Evolutionary conservation across 331 rosid genomes (phyloP), one percentile per base, ranked within the genome.

Genomic region (Malus hybrid): DNA sequence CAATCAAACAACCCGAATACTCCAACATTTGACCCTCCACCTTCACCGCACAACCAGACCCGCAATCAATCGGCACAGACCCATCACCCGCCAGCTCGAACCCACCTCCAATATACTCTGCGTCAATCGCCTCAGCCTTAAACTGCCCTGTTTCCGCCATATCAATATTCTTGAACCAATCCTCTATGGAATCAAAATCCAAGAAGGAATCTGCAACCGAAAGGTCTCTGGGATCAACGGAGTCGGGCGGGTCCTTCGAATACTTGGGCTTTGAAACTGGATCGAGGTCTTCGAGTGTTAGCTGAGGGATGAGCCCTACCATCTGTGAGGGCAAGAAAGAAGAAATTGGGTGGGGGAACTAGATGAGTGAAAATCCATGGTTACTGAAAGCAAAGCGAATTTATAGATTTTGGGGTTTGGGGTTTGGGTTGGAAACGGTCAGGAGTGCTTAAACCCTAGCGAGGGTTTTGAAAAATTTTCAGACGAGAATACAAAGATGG

Each of bases 181-280:
- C 73, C 8, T 79, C 81, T 6, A 81, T 81, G 7, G 86, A 84
- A 14, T 93, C 96, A 31, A 83, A 90, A 80, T 88, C 90, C n/a
- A 87, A 80, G 57, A 90, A 87, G 0, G 96, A 88, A 83, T 90
- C 98, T 1, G 77, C 89, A 33, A 88, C 80, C 34, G 91, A 74
- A 27, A 82, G 19, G 29, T 84, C 93, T 78, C 75, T 77, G 33
- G 80, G 33, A 12, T 83, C 89, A 13, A 61, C 55, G 61, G 67
- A 29, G 28, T 81, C 88, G 29, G 66, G 67, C 4, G 86, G 72
- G 33, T 80, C 82, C 71, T n/a, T 75, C 8, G 73, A 77, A 71
- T 67, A 63, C 69, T 73, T 81, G 77, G 75, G 71, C 50, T 64
- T 83, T 56, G 77, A 36, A 55, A 78, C 82, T 62, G 73, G 85